Conservation (phyloP, 129 eudicot species). For the Artemisia argyi region DNA sequence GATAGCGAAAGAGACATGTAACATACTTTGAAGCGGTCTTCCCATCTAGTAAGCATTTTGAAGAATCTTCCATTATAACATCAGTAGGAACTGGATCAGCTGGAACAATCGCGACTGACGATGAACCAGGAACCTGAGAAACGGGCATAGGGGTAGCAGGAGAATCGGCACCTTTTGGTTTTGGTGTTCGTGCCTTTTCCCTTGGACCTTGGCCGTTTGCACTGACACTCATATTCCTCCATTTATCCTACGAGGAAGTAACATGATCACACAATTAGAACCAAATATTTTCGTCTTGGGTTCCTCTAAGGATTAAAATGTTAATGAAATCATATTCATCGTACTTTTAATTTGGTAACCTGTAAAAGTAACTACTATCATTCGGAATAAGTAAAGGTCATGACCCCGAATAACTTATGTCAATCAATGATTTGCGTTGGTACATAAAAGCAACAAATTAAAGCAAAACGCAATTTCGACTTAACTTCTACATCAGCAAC, state of each 20-base stretch:
- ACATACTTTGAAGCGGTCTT: slow-evolving; percentile 64
- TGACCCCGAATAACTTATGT: too few relatives aligned
- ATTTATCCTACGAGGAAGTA: slow-evolving; percentile 57
- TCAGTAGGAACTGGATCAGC: slow-evolving; percentile 45
- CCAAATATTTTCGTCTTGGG: neutral
- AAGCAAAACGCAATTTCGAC: too few relatives aligned
- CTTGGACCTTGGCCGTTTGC: slow-evolving; percentile 74
- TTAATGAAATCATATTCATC: too few relatives aligned
- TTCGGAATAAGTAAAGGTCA: too few relatives aligned
- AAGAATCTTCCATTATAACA: slow-evolving; percentile 49
- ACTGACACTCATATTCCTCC: slow-evolving; percentile 87
- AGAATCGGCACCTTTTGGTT: slow-evolving; percentile 52
- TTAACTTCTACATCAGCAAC: too few relatives aligned
- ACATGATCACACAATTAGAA: neutral
- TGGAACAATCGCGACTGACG: slow-evolving; percentile 21
- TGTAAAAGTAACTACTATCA: too few relatives aligned
- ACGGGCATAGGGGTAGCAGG: slow-evolving; percentile 42
- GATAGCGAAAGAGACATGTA: too few relatives aligned
- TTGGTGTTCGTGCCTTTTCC: slow-evolving; percentile 65
- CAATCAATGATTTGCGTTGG: too few relatives aligned
- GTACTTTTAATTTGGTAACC: too few relatives aligned
- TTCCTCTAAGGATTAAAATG: too few relatives aligned
- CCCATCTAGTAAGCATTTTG: slow-evolving; percentile 52
- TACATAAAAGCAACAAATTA: too few relatives aligned
- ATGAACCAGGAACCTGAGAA: slow-evolving; percentile 29